Conservation (phyloP, 306 rosid species). For the Cucurbita pepo region DNA sequence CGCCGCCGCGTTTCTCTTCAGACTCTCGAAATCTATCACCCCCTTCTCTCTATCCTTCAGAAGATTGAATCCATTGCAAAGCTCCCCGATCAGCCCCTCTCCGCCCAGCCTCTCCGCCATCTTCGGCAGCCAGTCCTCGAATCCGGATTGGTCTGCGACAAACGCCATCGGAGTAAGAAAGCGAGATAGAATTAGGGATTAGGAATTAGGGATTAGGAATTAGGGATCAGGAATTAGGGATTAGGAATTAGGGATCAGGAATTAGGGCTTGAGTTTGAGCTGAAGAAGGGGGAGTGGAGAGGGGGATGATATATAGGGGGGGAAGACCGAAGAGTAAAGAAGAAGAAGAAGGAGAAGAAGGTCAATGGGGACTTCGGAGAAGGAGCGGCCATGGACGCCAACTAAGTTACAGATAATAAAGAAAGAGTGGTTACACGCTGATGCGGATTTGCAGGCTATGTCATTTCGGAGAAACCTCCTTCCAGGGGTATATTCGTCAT, state of each 20-base stretch:
- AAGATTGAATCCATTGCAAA: conserved; percentile 55
- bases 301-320: neutral
- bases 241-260: neutral
- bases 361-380: conserved; percentile 31
- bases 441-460: neutral
- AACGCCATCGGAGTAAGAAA: conserved; percentile 3
- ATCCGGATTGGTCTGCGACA: conserved; percentile 14
- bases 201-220: neutral
- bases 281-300: neutral
- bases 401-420: conserved; percentile 25
- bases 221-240: neutral
- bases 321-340: neutral
- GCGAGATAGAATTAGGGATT: neutral
- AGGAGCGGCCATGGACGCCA: conserved; percentile 51
- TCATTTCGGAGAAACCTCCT: neutral
- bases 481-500: neutral
- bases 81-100: conserved; percentile 58
- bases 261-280: neutral
- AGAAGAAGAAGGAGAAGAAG: neutral
- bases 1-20: conserved; percentile 50
- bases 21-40: conserved; percentile 66
- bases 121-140: conserved; percentile 53
- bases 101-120: conserved; percentile 82
- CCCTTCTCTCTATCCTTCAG: conserved; percentile 38
- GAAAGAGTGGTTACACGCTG: neutral